These are phyloP conservation scores for Trichosporon faecale DNA, from an alignment of 1,284 basidiomycete species.

Conservation along the genomic window DNA sequence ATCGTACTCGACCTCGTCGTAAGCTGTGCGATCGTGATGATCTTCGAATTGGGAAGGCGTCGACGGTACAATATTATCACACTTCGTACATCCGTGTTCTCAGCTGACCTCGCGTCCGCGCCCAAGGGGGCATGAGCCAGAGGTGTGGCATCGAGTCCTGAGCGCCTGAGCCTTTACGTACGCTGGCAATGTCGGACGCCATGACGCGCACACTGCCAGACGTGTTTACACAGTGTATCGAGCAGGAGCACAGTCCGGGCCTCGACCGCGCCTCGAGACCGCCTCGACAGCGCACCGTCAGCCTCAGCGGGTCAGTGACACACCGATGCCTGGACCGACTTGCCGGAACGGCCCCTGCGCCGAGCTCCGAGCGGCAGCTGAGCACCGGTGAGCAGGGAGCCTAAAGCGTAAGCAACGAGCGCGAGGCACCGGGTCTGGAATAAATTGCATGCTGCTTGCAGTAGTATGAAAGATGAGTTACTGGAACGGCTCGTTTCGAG, in stretches of 20 bases:
- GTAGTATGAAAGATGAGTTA: no score
- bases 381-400: background rate
- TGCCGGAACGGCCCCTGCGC: background rate
- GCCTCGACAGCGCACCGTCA: background rate
- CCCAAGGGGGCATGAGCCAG: background rate
- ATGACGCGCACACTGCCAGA: background rate
- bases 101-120: background rate
- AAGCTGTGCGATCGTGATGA: background rate
- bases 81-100: background rate
- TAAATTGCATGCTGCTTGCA: background rate
- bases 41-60: no score
- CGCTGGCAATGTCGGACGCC: background rate
- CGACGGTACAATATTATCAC: no score
- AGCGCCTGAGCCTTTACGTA: background rate
- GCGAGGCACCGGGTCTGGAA: background rate
- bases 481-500: background rate
- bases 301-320: background rate
- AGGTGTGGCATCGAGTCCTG: background rate
- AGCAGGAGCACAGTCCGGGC: no score
- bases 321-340: background rate
- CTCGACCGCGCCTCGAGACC: background rate
- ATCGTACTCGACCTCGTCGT: no score
- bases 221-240: background rate
- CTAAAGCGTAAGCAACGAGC: background rate
- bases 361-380: background rate